phyloP scores from a whole-genome alignment of 495 filamentous ascomycete species.

The Cercophora scortea region DNA sequence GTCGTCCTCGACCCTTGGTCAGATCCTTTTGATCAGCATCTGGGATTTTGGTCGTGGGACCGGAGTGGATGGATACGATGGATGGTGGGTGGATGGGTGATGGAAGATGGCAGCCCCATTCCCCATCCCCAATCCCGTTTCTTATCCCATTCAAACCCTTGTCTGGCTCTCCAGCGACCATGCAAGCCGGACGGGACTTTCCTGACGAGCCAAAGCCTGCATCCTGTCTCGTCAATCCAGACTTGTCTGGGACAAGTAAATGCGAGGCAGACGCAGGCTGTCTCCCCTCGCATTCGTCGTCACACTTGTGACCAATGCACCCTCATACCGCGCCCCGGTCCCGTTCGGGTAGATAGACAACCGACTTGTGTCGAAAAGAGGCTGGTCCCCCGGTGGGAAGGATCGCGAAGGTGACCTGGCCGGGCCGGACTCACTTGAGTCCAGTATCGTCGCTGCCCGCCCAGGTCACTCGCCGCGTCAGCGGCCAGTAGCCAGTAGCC shows the following conservation, averaged over 20 bases:
- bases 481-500: too few relatives aligned
- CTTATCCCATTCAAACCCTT: too few relatives aligned
- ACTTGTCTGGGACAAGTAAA: not conserved
- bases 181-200: not conserved
- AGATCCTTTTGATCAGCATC: conserved; percentile 7
- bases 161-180: not conserved
- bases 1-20: not conserved
- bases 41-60: not conserved
- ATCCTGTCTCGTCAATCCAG: not conserved
- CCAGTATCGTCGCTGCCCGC: too few relatives aligned
- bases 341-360: not conserved
- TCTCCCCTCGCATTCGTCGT: conserved; percentile 3
- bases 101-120: too few relatives aligned
- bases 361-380: not conserved
- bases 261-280: not conserved
- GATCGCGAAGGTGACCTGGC: too few relatives aligned
- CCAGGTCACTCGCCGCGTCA: too few relatives aligned
- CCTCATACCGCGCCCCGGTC: not conserved
- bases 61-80: too few relatives aligned
- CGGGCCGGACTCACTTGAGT: too few relatives aligned
- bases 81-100: too few relatives aligned
- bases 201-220: not conserved
- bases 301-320: conserved; percentile 5
- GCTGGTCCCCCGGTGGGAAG: not conserved
- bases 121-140: too few relatives aligned